These are phyloP conservation scores for Phytophthora melonis DNA, from an alignment of 352 stramenopile genomes.

Conservation along the genomic window DNA sequence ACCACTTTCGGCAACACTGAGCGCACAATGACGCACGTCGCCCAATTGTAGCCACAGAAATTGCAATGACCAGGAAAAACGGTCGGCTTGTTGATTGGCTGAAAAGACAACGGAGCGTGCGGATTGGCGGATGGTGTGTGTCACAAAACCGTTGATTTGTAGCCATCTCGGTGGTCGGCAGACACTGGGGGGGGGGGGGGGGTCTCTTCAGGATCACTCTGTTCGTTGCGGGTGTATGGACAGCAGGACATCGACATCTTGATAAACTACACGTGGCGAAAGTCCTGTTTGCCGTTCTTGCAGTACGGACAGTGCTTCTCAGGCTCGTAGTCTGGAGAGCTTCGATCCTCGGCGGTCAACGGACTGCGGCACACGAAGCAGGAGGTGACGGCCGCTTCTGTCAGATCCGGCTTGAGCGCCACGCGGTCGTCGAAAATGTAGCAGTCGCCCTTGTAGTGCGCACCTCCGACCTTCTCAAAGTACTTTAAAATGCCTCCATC, in stretches of 20 bases:
- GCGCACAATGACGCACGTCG: constrained; percentile 17
- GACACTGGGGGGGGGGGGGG: no score
- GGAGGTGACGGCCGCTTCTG: constrained; percentile 45
- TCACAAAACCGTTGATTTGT: constrained; percentile 10
- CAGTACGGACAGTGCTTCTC: constrained; percentile 69
- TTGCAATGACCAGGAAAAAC: constrained; percentile 4
- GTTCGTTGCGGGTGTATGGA: no score
- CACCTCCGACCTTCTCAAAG: constrained; percentile 76
- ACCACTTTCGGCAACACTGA: no score
- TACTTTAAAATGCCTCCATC: constrained; percentile 85
- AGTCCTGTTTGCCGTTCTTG: constrained; percentile 58
- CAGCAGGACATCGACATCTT: no score
- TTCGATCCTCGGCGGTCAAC: constrained; percentile 59
- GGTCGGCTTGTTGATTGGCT: constrained; percentile 18
- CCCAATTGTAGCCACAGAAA: constrained; percentile 22
- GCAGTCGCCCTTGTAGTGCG: constrained; percentile 78
- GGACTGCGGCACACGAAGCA: constrained; percentile 73
- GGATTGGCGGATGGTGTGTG: not conserved
- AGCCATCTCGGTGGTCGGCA: constrained; percentile 26
- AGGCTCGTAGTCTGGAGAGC: constrained; percentile 48
- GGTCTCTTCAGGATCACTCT: no score
- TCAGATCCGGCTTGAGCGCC: constrained; percentile 67
- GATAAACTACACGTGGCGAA: constrained; percentile 30
- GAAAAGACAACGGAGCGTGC: not conserved
- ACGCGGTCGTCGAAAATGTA: constrained; percentile 87